phyloP scores from a whole-genome alignment of 2,329 filamentous ascomycete genomes.

The Alternaria tenuissima region DNA sequence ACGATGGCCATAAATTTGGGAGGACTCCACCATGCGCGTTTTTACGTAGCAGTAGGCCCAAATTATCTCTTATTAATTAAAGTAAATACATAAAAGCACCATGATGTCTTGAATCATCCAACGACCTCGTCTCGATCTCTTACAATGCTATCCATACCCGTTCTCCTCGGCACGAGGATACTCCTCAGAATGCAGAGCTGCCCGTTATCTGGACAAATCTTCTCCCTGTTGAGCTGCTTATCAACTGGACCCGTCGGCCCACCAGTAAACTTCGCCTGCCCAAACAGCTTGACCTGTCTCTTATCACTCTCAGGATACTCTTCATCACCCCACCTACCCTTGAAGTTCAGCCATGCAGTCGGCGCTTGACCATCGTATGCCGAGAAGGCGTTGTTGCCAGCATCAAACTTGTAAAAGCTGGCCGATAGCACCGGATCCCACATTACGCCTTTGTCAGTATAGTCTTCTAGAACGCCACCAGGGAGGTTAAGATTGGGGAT shows the following conservation, averaged over 20 bases:
- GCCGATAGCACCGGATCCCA: conserved; percentile 68
- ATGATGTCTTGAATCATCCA: not conserved
- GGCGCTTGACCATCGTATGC: conserved; percentile 60
- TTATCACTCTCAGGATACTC: conserved; percentile 62
- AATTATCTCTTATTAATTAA: not conserved
- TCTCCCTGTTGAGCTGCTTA: conserved; percentile 64
- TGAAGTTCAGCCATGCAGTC: conserved; percentile 64
- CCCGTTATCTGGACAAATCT: conserved; percentile 65
- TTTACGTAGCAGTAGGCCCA: too few relatives aligned
- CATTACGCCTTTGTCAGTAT: conserved; percentile 63
- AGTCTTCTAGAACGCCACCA: conserved; percentile 59
- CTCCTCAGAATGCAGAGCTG: conserved; percentile 56
- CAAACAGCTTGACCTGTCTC: conserved; percentile 58
- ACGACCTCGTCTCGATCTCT: conserved; percentile 20
- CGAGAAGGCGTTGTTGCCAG: conserved; percentile 53
- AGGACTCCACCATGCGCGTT: too few relatives aligned
- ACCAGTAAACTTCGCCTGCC: conserved; percentile 58
- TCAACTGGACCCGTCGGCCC: conserved; percentile 70
- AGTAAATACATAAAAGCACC: not conserved
- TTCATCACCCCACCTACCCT: conserved; percentile 69
- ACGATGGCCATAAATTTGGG: not conserved
- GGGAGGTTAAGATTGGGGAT: conserved; percentile 69
- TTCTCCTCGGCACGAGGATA: conserved; percentile 46
- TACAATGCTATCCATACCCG: conserved; percentile 10
- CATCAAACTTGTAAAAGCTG: conserved; percentile 65